phyloP scores from a whole-genome alignment of 495 filamentous ascomycete genomes.

The Xylaria bambusicola region DNA sequence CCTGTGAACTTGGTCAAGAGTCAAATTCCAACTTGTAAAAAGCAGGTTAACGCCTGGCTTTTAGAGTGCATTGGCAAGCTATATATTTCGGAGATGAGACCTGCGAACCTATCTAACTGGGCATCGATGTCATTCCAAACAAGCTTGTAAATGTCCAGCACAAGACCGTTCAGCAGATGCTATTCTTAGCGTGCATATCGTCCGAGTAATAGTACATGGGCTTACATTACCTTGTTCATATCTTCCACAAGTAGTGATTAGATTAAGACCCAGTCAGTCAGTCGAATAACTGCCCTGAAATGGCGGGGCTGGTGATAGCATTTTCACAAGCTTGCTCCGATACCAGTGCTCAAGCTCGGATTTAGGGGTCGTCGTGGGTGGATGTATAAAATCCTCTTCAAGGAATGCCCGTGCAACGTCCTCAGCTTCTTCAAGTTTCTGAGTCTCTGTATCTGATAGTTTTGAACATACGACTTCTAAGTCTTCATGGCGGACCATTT shows the following conservation, averaged over 20 bases:
- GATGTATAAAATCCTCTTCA: conserved; percentile 27
- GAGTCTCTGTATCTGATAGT: conserved; percentile 60
- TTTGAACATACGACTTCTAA: conserved; percentile 68
- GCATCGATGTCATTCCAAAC: too few relatives aligned
- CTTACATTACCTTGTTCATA: neutral
- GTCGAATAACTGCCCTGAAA: neutral
- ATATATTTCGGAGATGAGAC: neutral
- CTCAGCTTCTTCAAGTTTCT: conserved; percentile 64
- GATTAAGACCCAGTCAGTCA: neutral
- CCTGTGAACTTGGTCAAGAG: neutral
- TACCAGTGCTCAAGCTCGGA: conserved; percentile 18
- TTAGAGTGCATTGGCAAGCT: neutral
- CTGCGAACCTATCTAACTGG: neutral
- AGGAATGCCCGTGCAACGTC: conserved; percentile 30
- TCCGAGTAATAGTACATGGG: too few relatives aligned
- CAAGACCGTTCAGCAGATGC: too few relatives aligned
- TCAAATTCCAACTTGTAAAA: too few relatives aligned
- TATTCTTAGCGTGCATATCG: too few relatives aligned
- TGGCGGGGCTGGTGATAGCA: conserved; percentile 11
- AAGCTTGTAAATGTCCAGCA: too few relatives aligned
- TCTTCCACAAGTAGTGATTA: neutral
- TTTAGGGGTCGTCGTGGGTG: conserved; percentile 10
- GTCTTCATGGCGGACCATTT: conserved; percentile 74
- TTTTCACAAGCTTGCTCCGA: conserved; percentile 24
- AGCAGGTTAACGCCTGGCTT: neutral